These are phyloP conservation scores for Lipomyces japonicus DNA, from an alignment of 805 yeast genomes.

Conservation along the genomic window DNA sequence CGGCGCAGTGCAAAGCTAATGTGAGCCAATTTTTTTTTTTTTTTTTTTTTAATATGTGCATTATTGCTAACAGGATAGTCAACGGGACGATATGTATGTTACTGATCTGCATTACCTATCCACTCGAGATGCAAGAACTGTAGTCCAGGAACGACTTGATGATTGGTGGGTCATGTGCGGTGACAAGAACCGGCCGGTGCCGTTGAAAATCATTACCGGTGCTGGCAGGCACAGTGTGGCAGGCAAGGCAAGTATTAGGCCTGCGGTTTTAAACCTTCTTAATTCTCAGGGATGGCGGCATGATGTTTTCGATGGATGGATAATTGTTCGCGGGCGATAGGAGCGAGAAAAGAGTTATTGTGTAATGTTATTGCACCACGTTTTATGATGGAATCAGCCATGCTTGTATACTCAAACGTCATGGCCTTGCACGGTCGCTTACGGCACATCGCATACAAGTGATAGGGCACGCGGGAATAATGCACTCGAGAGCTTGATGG, in stretches of 20 bases:
- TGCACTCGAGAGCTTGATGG: too few relatives aligned
- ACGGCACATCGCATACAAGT: too few relatives aligned
- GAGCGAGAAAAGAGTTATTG: too few relatives aligned
- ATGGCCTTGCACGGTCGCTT: too few relatives aligned
- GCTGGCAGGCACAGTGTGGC: not conserved
- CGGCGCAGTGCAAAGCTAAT: not conserved
- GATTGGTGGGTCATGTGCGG: not conserved
- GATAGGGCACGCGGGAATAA: too few relatives aligned
- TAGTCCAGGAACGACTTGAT: not conserved
- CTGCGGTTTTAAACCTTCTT: not conserved
- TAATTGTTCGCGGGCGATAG: not conserved
- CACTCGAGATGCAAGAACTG: not conserved
- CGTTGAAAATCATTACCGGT: not conserved
- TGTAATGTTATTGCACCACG: too few relatives aligned
- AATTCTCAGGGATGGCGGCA: not conserved
- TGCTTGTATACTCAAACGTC: too few relatives aligned
- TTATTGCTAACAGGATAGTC: too few relatives aligned
- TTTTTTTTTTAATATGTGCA: too few relatives aligned
- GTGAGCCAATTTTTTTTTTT: too few relatives aligned
- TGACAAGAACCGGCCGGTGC: not conserved
- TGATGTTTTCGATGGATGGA: not conserved
- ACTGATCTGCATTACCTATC: not conserved
- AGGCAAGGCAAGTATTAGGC: not conserved
- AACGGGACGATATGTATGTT: not conserved
- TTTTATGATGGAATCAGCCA: too few relatives aligned